A percentile compares a stretch with the other conserved stretches of the same genome.
phyloP scores from a whole-genome alignment of 495 filamentous ascomycete genomes.

The Massariosphaeria phaeospora region DNA sequence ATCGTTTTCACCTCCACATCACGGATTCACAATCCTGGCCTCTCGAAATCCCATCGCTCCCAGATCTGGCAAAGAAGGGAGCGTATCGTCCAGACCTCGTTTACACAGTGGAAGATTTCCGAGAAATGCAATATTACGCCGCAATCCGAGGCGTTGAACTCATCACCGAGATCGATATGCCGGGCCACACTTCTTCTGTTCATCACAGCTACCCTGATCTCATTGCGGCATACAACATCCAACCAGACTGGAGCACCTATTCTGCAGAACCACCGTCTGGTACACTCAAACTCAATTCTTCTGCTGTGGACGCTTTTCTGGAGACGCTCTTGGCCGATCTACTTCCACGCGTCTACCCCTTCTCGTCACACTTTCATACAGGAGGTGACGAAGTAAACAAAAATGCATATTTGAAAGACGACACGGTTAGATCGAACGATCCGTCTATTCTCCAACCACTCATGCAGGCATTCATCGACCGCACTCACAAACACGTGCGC shows the following conservation, averaged over 20 bases:
- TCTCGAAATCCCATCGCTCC: conserved; percentile 66
- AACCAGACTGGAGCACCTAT: conserved; percentile 61
- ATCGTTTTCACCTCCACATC: conserved; percentile 69
- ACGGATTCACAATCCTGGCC: conserved; percentile 85
- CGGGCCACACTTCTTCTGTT: conserved; percentile 68
- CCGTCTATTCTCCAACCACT: conserved; percentile 59
- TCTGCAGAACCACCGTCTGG: conserved; percentile 73
- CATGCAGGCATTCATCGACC: conserved; percentile 65
- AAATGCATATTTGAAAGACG: conserved; percentile 68
- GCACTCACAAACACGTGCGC: conserved; percentile 56
- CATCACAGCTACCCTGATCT: conserved; percentile 63
- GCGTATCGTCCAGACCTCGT: conserved; percentile 57
- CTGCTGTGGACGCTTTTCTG: conserved; percentile 61
- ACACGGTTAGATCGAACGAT: conserved; percentile 59
- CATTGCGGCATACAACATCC: conserved; percentile 63
- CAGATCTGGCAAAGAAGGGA: conserved; percentile 62
- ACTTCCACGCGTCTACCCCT: conserved; percentile 62
- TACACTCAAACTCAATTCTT: conserved; percentile 64
- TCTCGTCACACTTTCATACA: conserved; percentile 71
- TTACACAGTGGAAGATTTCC: conserved; percentile 60
- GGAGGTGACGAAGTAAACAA: conserved; percentile 78
- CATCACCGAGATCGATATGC: conserved; percentile 74
- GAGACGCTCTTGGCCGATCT: conserved; percentile 65
- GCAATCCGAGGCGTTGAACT: conserved; percentile 63
- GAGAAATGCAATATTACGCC: conserved; percentile 62